Base-by-base conservation (phyloP, 805 yeast species). In the Starmera dryadoides region DNA sequence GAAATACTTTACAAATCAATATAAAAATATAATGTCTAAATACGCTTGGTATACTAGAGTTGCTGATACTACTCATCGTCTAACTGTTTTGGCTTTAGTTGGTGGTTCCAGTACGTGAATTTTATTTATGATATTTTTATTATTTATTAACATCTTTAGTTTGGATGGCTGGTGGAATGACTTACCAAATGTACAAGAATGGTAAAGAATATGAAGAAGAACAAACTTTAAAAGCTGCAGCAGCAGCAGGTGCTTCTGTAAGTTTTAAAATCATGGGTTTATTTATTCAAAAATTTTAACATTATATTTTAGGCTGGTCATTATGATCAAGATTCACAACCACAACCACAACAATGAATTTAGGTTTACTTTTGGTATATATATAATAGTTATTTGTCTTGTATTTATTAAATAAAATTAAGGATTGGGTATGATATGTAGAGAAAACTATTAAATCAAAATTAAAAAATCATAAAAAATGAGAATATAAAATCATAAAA, bases 1-100 rank as follows among this genome's bases (percentile, higher is more conserved):
- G n/a, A n/a, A n/a, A n/a, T n/a, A 21, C 6, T 9, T 6, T 9
- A 21, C 23, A 21, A 9, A 21, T 21, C 23, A 6, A 21, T 21
- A 21, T 19, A 31, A 4, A 17, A 29, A n/a, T 34, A 41, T 25
- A 23, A 71, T 71, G 77, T 60, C 76, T 19, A 63, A 60, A 51
- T 74, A 75, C 55, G 85, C 89, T 35, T 83, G 91, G 91, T 82
- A 82, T 58, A 77, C 82, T 2, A 79, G 76, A 58, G 77, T 74
- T 3, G 75, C 86, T 3, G 91, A 83, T 58, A 72, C 82, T 32
- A 73, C 71, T 21, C 91, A 83, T 60, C 80, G 91, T 63, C 58
- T 81, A 42, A 79, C 86, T 0, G 88, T 83, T 34, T 56, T 82
- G 18, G 71, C 82, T 3, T 65, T 83, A 23, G 73, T 79, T 17